These are phyloP conservation scores for Phialophora tarda DNA, from an alignment of 2,329 filamentous ascomycete species.

Conservation along the genomic window DNA sequence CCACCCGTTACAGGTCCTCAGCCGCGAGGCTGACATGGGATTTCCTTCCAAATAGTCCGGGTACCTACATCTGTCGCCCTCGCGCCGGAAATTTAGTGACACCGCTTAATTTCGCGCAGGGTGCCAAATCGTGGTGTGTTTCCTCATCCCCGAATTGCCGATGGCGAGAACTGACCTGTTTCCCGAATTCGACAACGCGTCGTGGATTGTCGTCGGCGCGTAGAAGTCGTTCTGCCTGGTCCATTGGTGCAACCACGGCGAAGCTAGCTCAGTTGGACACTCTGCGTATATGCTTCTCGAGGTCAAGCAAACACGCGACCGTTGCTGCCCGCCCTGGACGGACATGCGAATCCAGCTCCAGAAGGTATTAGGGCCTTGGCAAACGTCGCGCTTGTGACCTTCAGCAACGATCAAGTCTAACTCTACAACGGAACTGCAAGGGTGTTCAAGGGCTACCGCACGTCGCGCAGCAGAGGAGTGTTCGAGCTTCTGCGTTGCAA, in stretches of 20 bases:
- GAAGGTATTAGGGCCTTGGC: not conserved
- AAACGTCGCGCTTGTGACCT: not conserved
- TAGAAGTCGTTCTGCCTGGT: not conserved
- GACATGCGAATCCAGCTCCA: not conserved
- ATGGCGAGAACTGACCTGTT: not conserved
- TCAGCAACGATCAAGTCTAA: not conserved
- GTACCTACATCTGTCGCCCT: conserved; percentile 28
- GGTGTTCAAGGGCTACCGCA: not conserved
- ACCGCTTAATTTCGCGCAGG: conserved; percentile 9
- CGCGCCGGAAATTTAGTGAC: conserved; percentile 28
- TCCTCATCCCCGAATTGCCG: not conserved
- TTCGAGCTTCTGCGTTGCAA: not conserved
- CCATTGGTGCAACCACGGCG: not conserved
- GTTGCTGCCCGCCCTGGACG: not conserved
- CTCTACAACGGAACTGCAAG: not conserved
- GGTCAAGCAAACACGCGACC: not conserved
- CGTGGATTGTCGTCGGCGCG: not conserved
- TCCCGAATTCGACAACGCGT: not conserved
- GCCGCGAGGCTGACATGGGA: conserved; percentile 5
- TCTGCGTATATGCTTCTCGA: not conserved
- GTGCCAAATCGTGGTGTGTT: not conserved
- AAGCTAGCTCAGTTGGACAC: not conserved
- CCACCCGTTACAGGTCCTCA: conserved; percentile 1
- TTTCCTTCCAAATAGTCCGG: conserved; percentile 32
- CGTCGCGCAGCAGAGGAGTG: not conserved